phyloP scores from a whole-genome alignment of 1,139 yeast species.

The Kluyveromyces sp. region DNA sequence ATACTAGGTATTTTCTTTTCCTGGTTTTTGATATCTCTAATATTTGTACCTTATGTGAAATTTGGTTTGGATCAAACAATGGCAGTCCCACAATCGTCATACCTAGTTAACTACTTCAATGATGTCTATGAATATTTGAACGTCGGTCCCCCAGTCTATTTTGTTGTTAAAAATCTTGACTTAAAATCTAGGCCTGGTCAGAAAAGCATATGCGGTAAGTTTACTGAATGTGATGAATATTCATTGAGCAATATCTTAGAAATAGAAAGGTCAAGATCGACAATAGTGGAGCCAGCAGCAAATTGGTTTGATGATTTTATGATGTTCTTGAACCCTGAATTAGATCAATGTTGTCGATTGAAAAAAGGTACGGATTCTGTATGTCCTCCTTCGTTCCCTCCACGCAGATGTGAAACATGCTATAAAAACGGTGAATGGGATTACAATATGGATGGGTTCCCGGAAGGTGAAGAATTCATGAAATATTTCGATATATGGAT shows the following conservation, averaged over 20 bases:
- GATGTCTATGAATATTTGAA: conserved; percentile 67
- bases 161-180: conserved; percentile 62
- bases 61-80: conserved; percentile 84
- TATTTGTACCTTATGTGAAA: conserved; percentile 58
- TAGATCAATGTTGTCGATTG: conserved; percentile 79
- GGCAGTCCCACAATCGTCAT: conserved; percentile 80
- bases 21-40: conserved; percentile 61
- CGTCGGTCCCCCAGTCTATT: conserved; percentile 88
- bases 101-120: conserved; percentile 69
- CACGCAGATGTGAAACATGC: conserved; percentile 68
- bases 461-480: conserved; percentile 69
- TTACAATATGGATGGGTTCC: conserved; percentile 75
- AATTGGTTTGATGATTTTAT: conserved; percentile 92
- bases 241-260: conserved; percentile 81
- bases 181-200: conserved; percentile 56
- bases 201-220: conserved; percentile 76
- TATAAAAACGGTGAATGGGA: conserved; percentile 57
- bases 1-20: conserved; percentile 48
- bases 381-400: conserved; percentile 63
- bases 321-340: conserved; percentile 76
- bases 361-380: conserved; percentile 43
- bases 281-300: conserved; percentile 73
- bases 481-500: conserved; percentile 75
- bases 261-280: conserved; percentile 70
- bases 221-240: conserved; percentile 69